Base-by-base conservation (phyloP, 768 basidiomycete species). In the Fibroporia radiculosa region DNA sequence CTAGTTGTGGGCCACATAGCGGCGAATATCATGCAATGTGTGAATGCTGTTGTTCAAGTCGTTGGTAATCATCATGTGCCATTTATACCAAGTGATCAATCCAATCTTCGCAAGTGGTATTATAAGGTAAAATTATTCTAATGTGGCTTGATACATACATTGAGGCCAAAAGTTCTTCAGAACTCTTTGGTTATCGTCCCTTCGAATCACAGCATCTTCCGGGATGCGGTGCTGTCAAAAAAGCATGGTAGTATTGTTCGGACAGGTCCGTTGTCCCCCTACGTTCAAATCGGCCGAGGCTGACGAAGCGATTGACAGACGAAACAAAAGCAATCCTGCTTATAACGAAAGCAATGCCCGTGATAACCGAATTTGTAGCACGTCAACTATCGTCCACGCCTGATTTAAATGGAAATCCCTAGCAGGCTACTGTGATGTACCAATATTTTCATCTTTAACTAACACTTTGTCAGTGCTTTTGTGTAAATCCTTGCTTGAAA, bases 11-110 rank as follows among this genome's bases (percentile, higher is more conserved):
- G 22, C 12, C 39, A 27, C 7, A 44, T 47, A 73, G 79, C 72
- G 20, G 56, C 62, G 32, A 75, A 71, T 41, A 73, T 85, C 44
- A 77, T 78, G 63, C 77, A 69, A 53, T 64, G 65, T 27, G 84
- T 91, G 19, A 80, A 75, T 49, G 79, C 76, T 3, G 73, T 93
- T 4, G 70, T 93, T 27, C 89, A 93, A 56, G 78, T 96, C 19
- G 73, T 89, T 12, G 89, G 89, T 10, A 70, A 75, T 37, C 71
- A 74, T 36, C 73, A 66, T 38, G 62, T 75, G 39, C 84, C 82
- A 0, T 48, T 69, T 22, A 67, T 70, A 29, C 80, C 82, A 16
- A 70, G 70, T 49, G 70, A 79, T 40, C 60, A 72, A 8, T 74
- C 78, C 10, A 76, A 73, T 10, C 69, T 83, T 23, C 69, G 76